A percentile compares a stretch with the other conserved stretches of the same genome.
phyloP scores from a whole-genome alignment of 441 rosid species.

The Brassica hybrid region DNA sequence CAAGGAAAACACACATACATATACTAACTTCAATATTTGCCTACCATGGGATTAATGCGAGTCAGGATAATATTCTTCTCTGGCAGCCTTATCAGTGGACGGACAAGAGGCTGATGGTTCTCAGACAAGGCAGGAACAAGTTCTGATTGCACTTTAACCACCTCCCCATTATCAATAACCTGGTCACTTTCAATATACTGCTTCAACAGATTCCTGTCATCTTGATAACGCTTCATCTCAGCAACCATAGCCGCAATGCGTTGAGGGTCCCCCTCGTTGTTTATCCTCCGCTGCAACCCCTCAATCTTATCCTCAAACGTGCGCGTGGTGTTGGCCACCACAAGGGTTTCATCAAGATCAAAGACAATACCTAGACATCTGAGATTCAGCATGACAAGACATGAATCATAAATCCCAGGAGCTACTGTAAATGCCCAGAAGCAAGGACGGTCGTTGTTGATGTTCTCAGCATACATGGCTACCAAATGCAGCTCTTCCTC shows the following conservation, averaged over 20 bases:
- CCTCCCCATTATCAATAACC: slow-evolving; percentile 88
- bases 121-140: slow-evolving; percentile 82
- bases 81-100: slow-evolving; percentile 83
- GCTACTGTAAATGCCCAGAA: slow-evolving; percentile 90
- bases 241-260: slow-evolving; percentile 73
- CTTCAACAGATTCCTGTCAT: slow-evolving; percentile 82
- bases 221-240: slow-evolving; percentile 91
- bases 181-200: slow-evolving; percentile 91
- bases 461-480: slow-evolving; percentile 74
- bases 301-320: slow-evolving; percentile 95
- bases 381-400: slow-evolving; percentile 86
- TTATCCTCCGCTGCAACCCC: slow-evolving; percentile 75
- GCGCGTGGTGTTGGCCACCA: slow-evolving; percentile 96
- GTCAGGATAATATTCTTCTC: slow-evolving; percentile 89
- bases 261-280: slow-evolving; percentile 69
- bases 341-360: slow-evolving; percentile 95
- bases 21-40: slow-evolving; percentile 31
- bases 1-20: background rate
- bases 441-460: slow-evolving; percentile 61
- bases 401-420: slow-evolving; percentile 74
- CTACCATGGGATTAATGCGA: slow-evolving; percentile 93
- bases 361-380: slow-evolving; percentile 97
- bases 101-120: slow-evolving; percentile 74
- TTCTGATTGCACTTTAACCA: slow-evolving; percentile 74
- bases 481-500: slow-evolving; percentile 93